These are phyloP conservation scores for Rubia yunnanensis DNA, from an alignment of 257 asterid species.

Conservation along the genomic window DNA sequence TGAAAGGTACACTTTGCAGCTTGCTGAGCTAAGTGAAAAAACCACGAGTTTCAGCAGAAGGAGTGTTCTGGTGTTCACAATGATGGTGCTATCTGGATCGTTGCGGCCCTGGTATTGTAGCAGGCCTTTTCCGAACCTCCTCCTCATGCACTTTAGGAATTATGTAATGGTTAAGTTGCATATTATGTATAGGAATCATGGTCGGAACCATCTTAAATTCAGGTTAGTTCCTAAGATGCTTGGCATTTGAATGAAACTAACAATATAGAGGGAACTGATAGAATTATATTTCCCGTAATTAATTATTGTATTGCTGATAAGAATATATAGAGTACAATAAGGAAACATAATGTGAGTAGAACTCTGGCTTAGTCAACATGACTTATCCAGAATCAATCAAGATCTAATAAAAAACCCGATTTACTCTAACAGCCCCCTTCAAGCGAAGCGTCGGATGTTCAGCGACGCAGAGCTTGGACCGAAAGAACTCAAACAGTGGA, in stretches of 20 bases:
- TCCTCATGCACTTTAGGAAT: slow-evolving; percentile 1
- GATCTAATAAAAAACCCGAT: too few species aligned
- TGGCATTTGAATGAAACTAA: not conserved
- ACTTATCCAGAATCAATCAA: too few species aligned
- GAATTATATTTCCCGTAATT: too few species aligned
- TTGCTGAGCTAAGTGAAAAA: not conserved
- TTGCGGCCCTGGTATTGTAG: not conserved
- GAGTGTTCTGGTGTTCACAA: slow-evolving; percentile 3
- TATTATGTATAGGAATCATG: not conserved
- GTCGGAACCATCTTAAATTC: not conserved
- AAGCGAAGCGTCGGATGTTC: too few species aligned
- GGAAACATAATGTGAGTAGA: too few species aligned
- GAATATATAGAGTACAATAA: too few species aligned
- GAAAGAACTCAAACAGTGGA: too few species aligned
- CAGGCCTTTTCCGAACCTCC: not conserved
- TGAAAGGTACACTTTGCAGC: not conserved
- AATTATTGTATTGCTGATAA: too few species aligned
- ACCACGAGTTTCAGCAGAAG: not conserved
- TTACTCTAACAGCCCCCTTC: too few species aligned
- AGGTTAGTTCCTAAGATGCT: not conserved
- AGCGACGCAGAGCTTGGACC: too few species aligned
- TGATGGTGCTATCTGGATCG: not conserved
- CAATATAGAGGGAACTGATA: not conserved
- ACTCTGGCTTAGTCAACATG: too few species aligned
- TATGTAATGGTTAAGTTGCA: not conserved